Conservation (phyloP, 75 land plant species). For the Pinus tabuliformis region DNA sequence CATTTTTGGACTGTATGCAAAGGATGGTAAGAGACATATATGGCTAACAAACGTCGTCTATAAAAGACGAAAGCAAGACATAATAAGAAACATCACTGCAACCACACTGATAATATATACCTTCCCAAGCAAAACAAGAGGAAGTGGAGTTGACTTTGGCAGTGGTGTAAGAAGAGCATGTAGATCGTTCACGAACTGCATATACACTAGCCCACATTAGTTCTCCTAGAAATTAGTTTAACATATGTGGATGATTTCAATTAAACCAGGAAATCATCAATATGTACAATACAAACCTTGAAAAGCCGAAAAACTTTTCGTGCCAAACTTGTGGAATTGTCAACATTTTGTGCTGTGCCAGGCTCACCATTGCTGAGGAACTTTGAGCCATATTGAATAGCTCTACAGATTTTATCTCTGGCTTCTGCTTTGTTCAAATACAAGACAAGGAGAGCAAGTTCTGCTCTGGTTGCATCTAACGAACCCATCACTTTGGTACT, state of each 20-base stretch:
- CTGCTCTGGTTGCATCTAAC: slow-evolving; percentile 75
- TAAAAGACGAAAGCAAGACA: background rate
- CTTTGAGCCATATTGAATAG: slow-evolving; percentile 93
- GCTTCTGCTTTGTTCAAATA: slow-evolving; percentile 93
- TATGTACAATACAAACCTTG: slow-evolving; percentile 16
- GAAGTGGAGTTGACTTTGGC: slow-evolving; percentile 77
- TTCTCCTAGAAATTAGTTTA: background rate
- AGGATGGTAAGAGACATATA: background rate
- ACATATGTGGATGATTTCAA: background rate
- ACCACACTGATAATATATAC: slow-evolving; percentile 24
- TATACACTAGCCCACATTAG: background rate
- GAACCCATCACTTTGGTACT: slow-evolving; percentile 41
- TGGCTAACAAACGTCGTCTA: background rate
- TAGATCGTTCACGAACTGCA: slow-evolving; percentile 90
- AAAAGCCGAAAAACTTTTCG: slow-evolving; percentile 90
- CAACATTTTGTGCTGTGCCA: slow-evolving; percentile 87
- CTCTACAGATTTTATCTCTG: slow-evolving; percentile 94
- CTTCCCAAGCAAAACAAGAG: slow-evolving; percentile 84
- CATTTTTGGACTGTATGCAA: slow-evolving; percentile 74
- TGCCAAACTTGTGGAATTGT: slow-evolving; percentile 86
- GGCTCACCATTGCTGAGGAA: slow-evolving; percentile 89
- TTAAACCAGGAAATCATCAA: background rate
- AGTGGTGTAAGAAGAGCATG: slow-evolving; percentile 77
- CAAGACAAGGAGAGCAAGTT: slow-evolving; percentile 71
- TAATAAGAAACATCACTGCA: background rate